Evolutionary conservation across 768 basidiomycete species (phyloP), one percentile per base, ranked within the genome.

Genomic region (Russula sp.): DNA sequence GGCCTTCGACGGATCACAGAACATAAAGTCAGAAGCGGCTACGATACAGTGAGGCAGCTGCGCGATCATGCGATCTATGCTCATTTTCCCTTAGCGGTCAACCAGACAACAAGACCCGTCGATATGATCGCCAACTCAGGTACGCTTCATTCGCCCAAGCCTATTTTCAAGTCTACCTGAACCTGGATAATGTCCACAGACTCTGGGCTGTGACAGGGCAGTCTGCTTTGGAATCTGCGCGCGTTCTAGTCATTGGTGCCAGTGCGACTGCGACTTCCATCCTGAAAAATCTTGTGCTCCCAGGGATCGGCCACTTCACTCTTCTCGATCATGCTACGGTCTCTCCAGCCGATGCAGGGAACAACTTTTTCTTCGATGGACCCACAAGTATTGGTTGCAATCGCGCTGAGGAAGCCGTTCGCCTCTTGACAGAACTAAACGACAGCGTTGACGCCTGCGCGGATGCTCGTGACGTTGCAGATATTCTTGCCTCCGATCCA

Each of bases 111-210:
- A 97, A 96, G 73, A 87, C 92, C 2, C 82, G 93, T 49, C 83
- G 92, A 49, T 99, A 98, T 71, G 96, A 99, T 74, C 86, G 96
- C 58, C 96, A 99, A 74, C 82, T 98, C 39, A 81, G 95, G 93
- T 93, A 62, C 45, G 81, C 68, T 22, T 42, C 38, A 53, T 43
- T 53, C 13, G 18, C 7, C 29, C 47, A 18, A 42, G 14, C 13
- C 22, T 2, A 6, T 18, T 13, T 53, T 36, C 11, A 18, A 9
- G 34, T 43, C 51, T 34, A 16, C n/a, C 43, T 39, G 42, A 57
- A 38, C 25, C 43, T 47, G 34, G 34, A 48, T 42, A 11, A 20
- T 34, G 11, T 43, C 14, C 51, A 22, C 69, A 91, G 93, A 25
- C 78, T 99, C 25, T 99, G 96, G 96, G 96, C 95, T 11, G 84